phyloP scores from a whole-genome alignment of 139 green algal genomes.

The Chlorella sp. region DNA sequence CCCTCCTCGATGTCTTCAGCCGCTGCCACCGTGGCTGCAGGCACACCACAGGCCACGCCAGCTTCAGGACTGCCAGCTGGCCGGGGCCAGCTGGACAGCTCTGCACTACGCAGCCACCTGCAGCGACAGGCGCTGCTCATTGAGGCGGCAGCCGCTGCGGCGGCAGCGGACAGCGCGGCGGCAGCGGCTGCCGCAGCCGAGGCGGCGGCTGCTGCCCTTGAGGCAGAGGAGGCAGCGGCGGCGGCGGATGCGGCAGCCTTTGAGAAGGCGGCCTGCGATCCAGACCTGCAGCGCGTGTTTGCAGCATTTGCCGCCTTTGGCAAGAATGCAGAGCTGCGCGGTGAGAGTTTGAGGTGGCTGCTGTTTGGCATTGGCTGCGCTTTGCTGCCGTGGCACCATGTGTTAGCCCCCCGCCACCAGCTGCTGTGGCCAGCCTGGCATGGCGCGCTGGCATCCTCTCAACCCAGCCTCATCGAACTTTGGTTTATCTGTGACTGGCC shows the following conservation, averaged over 20 bases:
- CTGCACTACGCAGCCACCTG: slow-evolving; percentile 7
- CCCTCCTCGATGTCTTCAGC: background rate
- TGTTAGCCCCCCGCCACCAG: background rate
- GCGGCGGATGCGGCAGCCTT: background rate
- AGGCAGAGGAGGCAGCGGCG: slow-evolving; percentile 3
- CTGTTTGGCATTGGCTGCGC: background rate
- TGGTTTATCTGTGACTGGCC: background rate
- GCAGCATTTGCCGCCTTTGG: slow-evolving; percentile 28
- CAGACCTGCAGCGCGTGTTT: slow-evolving; percentile 33
- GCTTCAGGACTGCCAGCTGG: background rate
- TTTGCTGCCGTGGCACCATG: background rate
- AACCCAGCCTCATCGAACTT: background rate
- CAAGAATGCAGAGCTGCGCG: background rate
- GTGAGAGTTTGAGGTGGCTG: background rate
- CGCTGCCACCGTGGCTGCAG: background rate
- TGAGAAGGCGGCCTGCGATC: background rate
- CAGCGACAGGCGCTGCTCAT: slow-evolving; percentile 23
- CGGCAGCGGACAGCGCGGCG: too few relatives aligned
- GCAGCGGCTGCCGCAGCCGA: background rate
- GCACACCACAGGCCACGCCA: slow-evolving; percentile 16
- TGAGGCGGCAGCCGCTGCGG: background rate
- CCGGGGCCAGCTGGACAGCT: background rate
- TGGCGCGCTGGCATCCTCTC: background rate
- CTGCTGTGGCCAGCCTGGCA: background rate
- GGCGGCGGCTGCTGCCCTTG: background rate